phyloP scores from a whole-genome alignment of 305 asterid species.

The Ilex paraguariensis region DNA sequence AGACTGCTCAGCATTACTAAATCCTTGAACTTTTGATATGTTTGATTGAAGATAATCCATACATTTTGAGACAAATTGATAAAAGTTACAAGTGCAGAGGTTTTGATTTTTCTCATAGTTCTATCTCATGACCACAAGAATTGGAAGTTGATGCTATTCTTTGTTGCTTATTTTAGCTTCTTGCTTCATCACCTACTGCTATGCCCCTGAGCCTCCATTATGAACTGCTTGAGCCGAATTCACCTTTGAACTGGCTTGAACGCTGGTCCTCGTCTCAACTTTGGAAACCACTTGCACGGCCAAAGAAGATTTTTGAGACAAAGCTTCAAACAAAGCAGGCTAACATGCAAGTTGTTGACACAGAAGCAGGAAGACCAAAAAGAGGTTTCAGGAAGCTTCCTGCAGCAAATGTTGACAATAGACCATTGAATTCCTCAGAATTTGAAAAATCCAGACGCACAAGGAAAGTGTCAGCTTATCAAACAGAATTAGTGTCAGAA shows the following conservation, averaged over 20 bases:
- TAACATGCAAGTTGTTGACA: slow-evolving; percentile 24
- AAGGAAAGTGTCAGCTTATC: slow-evolving; percentile 43
- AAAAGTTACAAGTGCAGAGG: background rate
- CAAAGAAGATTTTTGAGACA: slow-evolving; percentile 31
- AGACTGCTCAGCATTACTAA: background rate
- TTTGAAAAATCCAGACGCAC: slow-evolving; percentile 60
- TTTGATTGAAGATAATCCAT: background rate
- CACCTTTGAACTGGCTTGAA: slow-evolving; percentile 84
- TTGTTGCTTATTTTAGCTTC: slow-evolving; percentile 49
- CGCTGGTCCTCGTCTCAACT: slow-evolving; percentile 75
- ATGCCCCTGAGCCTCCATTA: slow-evolving; percentile 87
- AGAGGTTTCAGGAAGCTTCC: slow-evolving; percentile 56
- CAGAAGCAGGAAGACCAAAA: slow-evolving; percentile 57
- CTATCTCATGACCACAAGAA: background rate
- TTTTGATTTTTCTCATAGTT: background rate
- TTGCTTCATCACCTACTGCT: slow-evolving; percentile 57
- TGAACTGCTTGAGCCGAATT: slow-evolving; percentile 65
- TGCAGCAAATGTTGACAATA: slow-evolving; percentile 43
- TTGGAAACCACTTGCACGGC: slow-evolving; percentile 58
- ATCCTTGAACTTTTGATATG: background rate
- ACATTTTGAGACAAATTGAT: background rate
- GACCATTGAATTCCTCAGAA: slow-evolving; percentile 39
- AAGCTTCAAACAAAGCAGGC: slow-evolving; percentile 58
- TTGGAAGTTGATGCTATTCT: slow-evolving; percentile 11
- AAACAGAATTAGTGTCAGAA: slow-evolving; percentile 52